Evolutionary conservation across 768 basidiomycete species (phyloP), one percentile per base, ranked within the genome.

Genomic region (Nevesoporus exiguus): DNA sequence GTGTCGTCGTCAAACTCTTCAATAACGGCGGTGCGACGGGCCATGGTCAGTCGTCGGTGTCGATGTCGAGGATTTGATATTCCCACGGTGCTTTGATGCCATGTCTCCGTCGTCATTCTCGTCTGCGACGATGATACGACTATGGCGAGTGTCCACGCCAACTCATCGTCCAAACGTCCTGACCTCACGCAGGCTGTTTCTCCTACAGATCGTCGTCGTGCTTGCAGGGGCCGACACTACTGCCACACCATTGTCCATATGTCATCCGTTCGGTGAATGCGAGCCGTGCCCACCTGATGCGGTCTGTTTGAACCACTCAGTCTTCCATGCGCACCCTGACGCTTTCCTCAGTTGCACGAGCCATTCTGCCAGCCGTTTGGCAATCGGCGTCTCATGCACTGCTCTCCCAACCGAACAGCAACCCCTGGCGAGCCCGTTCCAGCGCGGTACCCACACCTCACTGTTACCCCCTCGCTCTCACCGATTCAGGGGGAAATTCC

Each of bases 331-430:
- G 46, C 44, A 19, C 52, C 24, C 51, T 59, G 49, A 57, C 36
- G 19, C 30, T 21, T 7, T 54, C 29, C n/a, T 51, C 58, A 95
- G 93, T 75, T 90, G 31, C 75, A 85, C 62, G 83, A 94, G 74
- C 93, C 94, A 2, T 96, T 89, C 71, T 98, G 94, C 72, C 85
- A 90, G 65, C 94, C 95, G n/a, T 96, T 93, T 66, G 95, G 95
- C 48, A 95, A 95, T 71, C 84, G 95, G 22, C 84, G 90, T 19
- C 79, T 93, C 37, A 79, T 95, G 76, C 94, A 94, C 66, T 98
- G 94, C 56, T 65, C 81, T 22, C 66, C 65, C 55, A 61, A 68
- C 46, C 71, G 64, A 61, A 63, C 66, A 34, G 21, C 57, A 25
- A 47, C 70, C 65, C 17, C 61, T 61, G 30, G 55, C 63, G 50